Percentiles rank a stretch among this genome's conserved stretches.
Conservation (phyloP, 139 green algal species). For the Diplosphaera chodatii region DNA sequence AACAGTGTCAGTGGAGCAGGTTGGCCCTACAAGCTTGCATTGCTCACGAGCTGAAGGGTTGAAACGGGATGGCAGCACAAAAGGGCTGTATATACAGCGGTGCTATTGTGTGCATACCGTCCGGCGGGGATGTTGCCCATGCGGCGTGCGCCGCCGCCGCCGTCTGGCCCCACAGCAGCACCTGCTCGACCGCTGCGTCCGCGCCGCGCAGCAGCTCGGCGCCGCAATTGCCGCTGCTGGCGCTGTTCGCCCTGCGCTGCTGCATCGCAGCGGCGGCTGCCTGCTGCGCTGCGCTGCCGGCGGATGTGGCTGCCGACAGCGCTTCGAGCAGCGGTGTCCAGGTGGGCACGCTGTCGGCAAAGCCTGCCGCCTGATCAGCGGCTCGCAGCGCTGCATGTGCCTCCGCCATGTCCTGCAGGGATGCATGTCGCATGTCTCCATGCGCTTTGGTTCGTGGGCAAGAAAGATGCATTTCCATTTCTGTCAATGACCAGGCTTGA, state of each 20-base stretch:
- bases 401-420: background rate
- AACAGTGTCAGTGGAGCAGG: too few relatives aligned
- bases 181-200: conserved; percentile 32
- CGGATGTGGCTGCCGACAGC: conserved; percentile 9
- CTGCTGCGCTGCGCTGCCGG: background rate
- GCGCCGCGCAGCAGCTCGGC: background rate
- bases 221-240: background rate
- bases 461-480: too few relatives aligned
- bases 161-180: conserved; percentile 65
- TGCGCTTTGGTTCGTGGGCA: too few relatives aligned
- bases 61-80: too few relatives aligned
- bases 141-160: background rate
- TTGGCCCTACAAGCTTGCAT: too few relatives aligned
- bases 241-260: conserved; percentile 16
- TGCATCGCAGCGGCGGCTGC: background rate
- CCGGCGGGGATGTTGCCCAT: background rate
- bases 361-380: conserved; percentile 5
- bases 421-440: too few relatives aligned
- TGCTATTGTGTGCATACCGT: background rate
- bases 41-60: too few relatives aligned
- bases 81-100: too few relatives aligned
- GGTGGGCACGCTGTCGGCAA: conserved; percentile 22
- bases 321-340: conserved; percentile 24
- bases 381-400: background rate
- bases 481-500: too few relatives aligned